Evolutionary conservation across 2,329 filamentous ascomycete species (phyloP).

Genomic region (Fusarium multiceps): DNA sequence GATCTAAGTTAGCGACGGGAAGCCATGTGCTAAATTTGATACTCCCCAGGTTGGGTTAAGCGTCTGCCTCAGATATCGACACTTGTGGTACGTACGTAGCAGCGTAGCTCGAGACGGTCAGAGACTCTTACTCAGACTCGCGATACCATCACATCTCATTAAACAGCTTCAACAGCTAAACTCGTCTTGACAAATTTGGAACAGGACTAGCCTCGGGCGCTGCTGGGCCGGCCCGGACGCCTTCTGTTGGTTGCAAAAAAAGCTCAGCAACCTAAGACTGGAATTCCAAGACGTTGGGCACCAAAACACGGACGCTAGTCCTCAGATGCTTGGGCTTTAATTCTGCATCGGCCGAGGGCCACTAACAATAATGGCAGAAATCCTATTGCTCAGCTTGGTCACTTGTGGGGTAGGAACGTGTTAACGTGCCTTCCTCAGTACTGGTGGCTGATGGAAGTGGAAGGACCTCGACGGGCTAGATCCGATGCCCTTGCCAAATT

Average conservation of each 20-base stretch:
- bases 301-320: conserved; percentile 45
- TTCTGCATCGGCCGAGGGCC: conserved; percentile 43
- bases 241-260: conserved; percentile 29
- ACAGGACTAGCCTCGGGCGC: conserved; percentile 40
- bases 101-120: conserved; percentile 11
- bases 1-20: conserved; percentile 36
- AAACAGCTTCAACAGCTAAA: conserved; percentile 21
- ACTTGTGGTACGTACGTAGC: conserved; percentile 18
- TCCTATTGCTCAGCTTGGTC: conserved; percentile 42
- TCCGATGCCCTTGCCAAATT: conserved; percentile 7
- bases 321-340: conserved; percentile 35
- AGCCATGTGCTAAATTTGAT: conserved; percentile 41
- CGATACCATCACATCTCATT: conserved; percentile 13
- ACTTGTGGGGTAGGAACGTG: conserved; percentile 41
- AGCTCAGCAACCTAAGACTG: conserved; percentile 33
- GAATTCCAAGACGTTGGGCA: conserved; percentile 43
- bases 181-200: conserved; percentile 30
- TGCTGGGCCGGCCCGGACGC: conserved; percentile 45
- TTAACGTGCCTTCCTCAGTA: conserved; percentile 23
- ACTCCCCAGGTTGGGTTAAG: conserved; percentile 13
- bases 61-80: conserved; percentile 26
- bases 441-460: conserved; percentile 19
- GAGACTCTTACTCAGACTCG: conserved; percentile 21
- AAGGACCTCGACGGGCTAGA: conserved; percentile 5
- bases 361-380: conserved; percentile 40